Evolutionary conservation across 257 asterid species (phyloP).

Genomic region (Hygrophila difformis): DNA sequence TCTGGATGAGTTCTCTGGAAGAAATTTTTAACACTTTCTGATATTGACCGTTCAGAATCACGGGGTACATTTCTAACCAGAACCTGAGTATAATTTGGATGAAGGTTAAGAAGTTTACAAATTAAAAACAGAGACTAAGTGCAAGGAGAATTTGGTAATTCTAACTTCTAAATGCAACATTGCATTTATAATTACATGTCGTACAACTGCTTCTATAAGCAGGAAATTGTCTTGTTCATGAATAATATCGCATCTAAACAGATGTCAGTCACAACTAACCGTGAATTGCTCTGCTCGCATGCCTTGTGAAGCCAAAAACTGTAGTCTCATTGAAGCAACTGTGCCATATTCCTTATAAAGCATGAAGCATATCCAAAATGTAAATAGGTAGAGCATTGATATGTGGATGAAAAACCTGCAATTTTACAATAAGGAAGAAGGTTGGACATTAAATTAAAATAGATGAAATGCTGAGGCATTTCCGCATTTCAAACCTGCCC

Average conservation of each 20-base stretch:
- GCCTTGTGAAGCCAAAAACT: slow-evolving; percentile 70
- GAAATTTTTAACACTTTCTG: slow-evolving; percentile 61
- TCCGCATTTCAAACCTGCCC: too few relatives aligned
- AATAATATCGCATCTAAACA: background rate
- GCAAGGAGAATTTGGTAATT: background rate
- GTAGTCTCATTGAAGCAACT: slow-evolving; percentile 78
- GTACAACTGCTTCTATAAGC: background rate
- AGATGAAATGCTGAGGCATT: too few relatives aligned
- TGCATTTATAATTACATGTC: too few relatives aligned
- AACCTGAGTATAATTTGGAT: slow-evolving; percentile 44
- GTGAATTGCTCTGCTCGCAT: slow-evolving; percentile 81
- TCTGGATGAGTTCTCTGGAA: slow-evolving; percentile 75
- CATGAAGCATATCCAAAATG: slow-evolving; percentile 86
- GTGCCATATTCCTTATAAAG: slow-evolving; percentile 81
- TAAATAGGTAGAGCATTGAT: slow-evolving; percentile 70
- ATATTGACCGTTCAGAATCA: slow-evolving; percentile 49
- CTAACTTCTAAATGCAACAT: too few relatives aligned
- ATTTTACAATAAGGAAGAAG: slow-evolving; percentile 4
- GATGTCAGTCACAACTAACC: slow-evolving; percentile 38
- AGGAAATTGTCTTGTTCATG: too few relatives aligned
- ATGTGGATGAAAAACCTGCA: slow-evolving; percentile 91
- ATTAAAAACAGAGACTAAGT: background rate
- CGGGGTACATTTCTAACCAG: slow-evolving; percentile 83
- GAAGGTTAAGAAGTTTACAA: background rate
- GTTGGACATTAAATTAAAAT: background rate